Evolutionary conservation across 106 monocot species (phyloP).

Genomic region (Cymbidium sinense): DNA sequence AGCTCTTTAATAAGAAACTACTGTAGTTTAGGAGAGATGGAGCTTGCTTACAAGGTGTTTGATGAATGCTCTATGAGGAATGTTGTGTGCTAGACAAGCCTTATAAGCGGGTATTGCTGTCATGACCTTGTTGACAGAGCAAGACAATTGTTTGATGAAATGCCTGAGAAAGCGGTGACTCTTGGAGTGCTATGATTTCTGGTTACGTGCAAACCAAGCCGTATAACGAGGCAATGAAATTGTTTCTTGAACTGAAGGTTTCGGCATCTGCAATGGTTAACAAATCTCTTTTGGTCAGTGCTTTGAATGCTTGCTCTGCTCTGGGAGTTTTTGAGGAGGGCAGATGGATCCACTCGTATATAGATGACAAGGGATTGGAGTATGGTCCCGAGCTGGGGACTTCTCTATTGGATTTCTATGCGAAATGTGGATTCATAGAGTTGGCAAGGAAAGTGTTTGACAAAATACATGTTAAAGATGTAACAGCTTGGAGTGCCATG

Average conservation of each 20-base stretch:
- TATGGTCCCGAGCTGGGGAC: slow-evolving; percentile 20
- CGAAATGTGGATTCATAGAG: slow-evolving; percentile 31
- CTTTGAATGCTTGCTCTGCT: slow-evolving; percentile 28
- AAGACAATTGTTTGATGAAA: slow-evolving; percentile 21
- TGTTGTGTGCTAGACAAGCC: slow-evolving; percentile 34
- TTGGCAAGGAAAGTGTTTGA: slow-evolving; percentile 23
- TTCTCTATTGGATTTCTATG: slow-evolving; percentile 34
- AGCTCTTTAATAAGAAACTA: slow-evolving; percentile 34
- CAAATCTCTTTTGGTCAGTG: slow-evolving; percentile 15
- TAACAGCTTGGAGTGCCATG: slow-evolving; percentile 31
- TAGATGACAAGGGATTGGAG: slow-evolving; percentile 11
- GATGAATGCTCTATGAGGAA: slow-evolving; percentile 26
- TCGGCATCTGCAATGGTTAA: slow-evolving; percentile 6
- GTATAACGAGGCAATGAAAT: slow-evolving; percentile 10
- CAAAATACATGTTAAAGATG: slow-evolving; percentile 19
- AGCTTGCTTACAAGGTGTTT: slow-evolving; percentile 25
- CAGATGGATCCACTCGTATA: slow-evolving; percentile 26
- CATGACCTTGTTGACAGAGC: slow-evolving; percentile 11
- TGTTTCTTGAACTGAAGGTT: slow-evolving; percentile 21
- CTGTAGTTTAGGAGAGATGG: slow-evolving; percentile 9
- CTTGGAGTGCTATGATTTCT: slow-evolving; percentile 43
- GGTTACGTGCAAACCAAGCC: slow-evolving; percentile 24
- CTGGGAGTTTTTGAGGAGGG: slow-evolving; percentile 27
- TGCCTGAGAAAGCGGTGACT: slow-evolving; percentile 28
- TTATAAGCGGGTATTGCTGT: slow-evolving; percentile 24